Conservation (phyloP, 805 yeast species). For the Starmerella apicola region DNA sequence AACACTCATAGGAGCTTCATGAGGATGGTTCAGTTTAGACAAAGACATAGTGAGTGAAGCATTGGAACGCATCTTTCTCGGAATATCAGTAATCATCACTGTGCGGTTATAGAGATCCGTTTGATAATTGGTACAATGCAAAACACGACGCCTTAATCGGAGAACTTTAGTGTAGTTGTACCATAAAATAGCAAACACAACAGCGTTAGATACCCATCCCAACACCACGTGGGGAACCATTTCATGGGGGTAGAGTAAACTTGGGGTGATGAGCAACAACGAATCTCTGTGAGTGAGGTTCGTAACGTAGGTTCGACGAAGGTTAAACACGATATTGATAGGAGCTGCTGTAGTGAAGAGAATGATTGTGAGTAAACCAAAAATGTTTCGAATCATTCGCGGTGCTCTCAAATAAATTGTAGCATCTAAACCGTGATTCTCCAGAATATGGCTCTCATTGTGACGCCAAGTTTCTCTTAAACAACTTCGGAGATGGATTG, state of each 20-base stretch:
- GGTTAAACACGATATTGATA: slow-evolving; percentile 27
- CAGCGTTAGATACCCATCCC: slow-evolving; percentile 24
- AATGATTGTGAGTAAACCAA: slow-evolving; percentile 24
- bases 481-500: slow-evolving; percentile 19
- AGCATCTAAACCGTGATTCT: slow-evolving; percentile 29
- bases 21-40: slow-evolving; percentile 4
- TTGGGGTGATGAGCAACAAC: slow-evolving; percentile 29
- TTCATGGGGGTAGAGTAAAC: slow-evolving; percentile 24
- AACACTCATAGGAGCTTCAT: background rate
- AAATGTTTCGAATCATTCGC: slow-evolving; percentile 26
- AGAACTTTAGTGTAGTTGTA: slow-evolving; percentile 22
- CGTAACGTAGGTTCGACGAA: slow-evolving; percentile 17
- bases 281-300: slow-evolving; percentile 24
- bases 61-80: slow-evolving; percentile 20
- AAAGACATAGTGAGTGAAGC: slow-evolving; percentile 19
- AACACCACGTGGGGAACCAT: slow-evolving; percentile 28
- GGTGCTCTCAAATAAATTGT: slow-evolving; percentile 25
- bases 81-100: slow-evolving; percentile 25
- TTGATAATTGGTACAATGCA: slow-evolving; percentile 20
- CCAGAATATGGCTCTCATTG: slow-evolving; percentile 22
- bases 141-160: slow-evolving; percentile 19
- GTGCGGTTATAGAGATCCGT: slow-evolving; percentile 24
- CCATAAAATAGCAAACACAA: slow-evolving; percentile 24
- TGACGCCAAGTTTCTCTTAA: slow-evolving; percentile 17
- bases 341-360: slow-evolving; percentile 29